Conservation (phyloP, 2,329 filamentous ascomycete genomes). For the Beauveria varroae region DNA sequence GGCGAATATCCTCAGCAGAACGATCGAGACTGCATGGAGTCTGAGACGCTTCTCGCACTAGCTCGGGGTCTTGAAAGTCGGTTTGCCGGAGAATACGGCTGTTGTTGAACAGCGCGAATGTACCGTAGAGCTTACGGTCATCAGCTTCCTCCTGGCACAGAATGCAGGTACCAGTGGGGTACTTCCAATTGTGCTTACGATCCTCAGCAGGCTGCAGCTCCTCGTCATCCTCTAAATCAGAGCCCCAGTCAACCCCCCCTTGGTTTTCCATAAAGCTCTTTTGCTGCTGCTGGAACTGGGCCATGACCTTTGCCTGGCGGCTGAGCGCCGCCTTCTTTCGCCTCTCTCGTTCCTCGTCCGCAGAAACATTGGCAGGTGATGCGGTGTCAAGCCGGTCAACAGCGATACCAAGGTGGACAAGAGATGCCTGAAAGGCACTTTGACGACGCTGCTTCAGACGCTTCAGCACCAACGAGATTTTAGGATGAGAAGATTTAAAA, state of each 20-base stretch:
- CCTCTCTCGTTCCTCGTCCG: constrained; percentile 65
- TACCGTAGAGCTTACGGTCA: constrained; percentile 81
- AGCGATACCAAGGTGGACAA: constrained; percentile 55
- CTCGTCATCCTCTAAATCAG: constrained; percentile 68
- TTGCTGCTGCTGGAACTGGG: constrained; percentile 95
- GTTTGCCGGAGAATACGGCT: constrained; percentile 85
- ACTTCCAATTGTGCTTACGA: constrained; percentile 67
- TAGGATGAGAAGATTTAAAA: constrained; percentile 75
- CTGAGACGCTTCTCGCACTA: constrained; percentile 72
- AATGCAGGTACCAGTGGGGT: constrained; percentile 88
- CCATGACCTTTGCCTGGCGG: constrained; percentile 90
- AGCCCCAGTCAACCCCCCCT: constrained; percentile 77
- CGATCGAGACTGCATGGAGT: constrained; percentile 78
- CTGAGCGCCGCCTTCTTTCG: constrained; percentile 90
- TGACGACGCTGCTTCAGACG: constrained; percentile 80
- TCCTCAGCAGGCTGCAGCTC: constrained; percentile 58
- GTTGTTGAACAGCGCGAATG: constrained; percentile 82
- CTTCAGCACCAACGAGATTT: constrained; percentile 75
- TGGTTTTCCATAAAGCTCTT: constrained; percentile 90
- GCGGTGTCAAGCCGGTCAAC: constrained; percentile 74
- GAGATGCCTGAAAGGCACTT: constrained; percentile 61
- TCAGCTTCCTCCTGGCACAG: constrained; percentile 94
- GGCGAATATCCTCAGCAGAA: constrained; percentile 73
- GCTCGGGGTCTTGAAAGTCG: constrained; percentile 71
- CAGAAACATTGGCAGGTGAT: constrained; percentile 64